Evolutionary conservation across 2,329 filamentous ascomycete species (phyloP).

Genomic region (Aspergillus ruber): DNA sequence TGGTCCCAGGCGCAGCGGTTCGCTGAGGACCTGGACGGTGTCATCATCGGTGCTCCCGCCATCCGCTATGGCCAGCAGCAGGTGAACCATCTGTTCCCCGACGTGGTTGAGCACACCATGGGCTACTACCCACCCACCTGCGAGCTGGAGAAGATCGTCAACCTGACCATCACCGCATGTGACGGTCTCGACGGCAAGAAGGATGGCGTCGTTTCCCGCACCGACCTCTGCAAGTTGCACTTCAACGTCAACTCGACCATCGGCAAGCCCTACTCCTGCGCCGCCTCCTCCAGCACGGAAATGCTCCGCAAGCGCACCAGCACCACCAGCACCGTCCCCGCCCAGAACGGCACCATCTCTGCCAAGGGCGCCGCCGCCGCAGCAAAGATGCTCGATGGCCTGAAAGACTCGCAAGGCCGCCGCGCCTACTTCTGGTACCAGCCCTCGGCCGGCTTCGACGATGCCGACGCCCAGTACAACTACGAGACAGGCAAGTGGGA

Average conservation of each 20-base stretch:
- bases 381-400: constrained; percentile 25
- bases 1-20: constrained; percentile 11
- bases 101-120: constrained; percentile 30
- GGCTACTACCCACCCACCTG: constrained; percentile 36
- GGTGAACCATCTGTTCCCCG: constrained; percentile 32
- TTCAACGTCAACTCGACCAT: constrained; percentile 40
- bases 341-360: constrained; percentile 16
- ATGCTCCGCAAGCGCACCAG: constrained; percentile 4
- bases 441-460: constrained; percentile 22
- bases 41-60: constrained; percentile 38
- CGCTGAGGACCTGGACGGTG: constrained; percentile 32
- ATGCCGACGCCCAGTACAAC: constrained; percentile 32
- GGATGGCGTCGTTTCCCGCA: constrained; percentile 49
- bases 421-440: constrained; percentile 37
- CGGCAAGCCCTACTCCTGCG: constrained; percentile 43
- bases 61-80: constrained; percentile 39
- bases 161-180: constrained; percentile 50
- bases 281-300: constrained; percentile 13
- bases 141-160: constrained; percentile 25
- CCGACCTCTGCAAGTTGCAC: constrained; percentile 42
- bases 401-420: constrained; percentile 29
- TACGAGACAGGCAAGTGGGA: constrained; percentile 24
- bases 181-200: constrained; percentile 50
- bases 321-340: constrained; percentile 2
- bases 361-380: constrained; percentile 16